Percentiles rank a stretch among this genome's conserved stretches.
phyloP scores from a whole-genome alignment of 129 eudicot species.

The Saussurea involucrata region DNA sequence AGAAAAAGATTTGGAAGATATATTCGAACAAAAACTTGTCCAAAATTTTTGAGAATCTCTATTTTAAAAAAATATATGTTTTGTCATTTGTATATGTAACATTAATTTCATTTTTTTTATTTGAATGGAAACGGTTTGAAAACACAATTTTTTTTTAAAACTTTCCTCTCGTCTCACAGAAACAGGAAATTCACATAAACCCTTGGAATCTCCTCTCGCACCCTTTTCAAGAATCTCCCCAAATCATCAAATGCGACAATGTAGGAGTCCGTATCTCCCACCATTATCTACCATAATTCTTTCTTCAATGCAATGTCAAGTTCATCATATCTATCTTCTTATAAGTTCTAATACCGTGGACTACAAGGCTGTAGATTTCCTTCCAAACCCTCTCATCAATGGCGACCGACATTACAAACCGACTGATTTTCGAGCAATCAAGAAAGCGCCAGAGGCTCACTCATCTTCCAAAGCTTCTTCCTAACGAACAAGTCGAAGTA shows the following conservation, averaged over 20 bases:
- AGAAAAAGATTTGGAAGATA: too few species aligned
- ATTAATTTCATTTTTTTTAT: too few species aligned
- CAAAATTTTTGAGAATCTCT: too few species aligned
- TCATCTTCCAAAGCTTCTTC: slow-evolving; percentile 31
- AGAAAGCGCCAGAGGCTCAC: slow-evolving; percentile 22
- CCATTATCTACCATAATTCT: neutral
- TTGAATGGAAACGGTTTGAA: too few species aligned
- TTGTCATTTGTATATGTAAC: too few species aligned
- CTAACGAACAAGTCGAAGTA: slow-evolving; percentile 28
- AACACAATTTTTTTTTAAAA: too few species aligned
- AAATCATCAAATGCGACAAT: slow-evolving; percentile 3
- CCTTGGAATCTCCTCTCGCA: neutral
- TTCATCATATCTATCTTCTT: neutral
- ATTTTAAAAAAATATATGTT: too few species aligned
- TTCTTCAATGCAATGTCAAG: neutral
- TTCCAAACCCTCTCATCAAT: slow-evolving; percentile 20
- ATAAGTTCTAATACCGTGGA: slow-evolving; percentile 2
- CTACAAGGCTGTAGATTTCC: neutral
- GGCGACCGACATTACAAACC: slow-evolving; percentile 21
- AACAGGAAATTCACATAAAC: neutral
- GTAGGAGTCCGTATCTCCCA: neutral
- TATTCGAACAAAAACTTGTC: too few species aligned
- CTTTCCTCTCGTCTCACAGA: too few species aligned
- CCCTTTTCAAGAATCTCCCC: neutral
- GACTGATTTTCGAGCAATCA: slow-evolving; percentile 22